phyloP scores from a whole-genome alignment of 2,329 filamentous ascomycete species.

The Madurella fahalii region DNA sequence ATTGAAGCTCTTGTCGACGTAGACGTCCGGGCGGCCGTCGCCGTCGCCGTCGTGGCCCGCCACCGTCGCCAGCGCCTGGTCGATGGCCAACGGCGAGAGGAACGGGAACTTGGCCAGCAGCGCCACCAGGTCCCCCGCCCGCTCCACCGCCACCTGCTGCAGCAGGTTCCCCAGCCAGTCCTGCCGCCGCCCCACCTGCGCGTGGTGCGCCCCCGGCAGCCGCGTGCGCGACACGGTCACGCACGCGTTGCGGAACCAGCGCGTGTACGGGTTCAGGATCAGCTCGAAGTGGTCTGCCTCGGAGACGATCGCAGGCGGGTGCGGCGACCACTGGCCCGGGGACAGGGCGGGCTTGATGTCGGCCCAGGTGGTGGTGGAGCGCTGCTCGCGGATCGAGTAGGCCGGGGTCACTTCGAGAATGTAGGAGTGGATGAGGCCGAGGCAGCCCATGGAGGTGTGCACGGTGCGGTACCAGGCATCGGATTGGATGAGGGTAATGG shows the following conservation, averaged over 20 bases:
- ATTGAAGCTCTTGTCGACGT: constrained; percentile 26
- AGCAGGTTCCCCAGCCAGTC: constrained; percentile 21
- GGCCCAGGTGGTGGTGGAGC: constrained; percentile 23
- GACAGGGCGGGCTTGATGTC: constrained; percentile 21
- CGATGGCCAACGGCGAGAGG: constrained; percentile 13
- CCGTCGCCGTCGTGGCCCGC: constrained; percentile 22
- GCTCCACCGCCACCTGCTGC: constrained; percentile 22
- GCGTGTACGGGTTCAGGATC: constrained; percentile 26
- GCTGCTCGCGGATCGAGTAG: constrained; percentile 22
- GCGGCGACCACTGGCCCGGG: constrained; percentile 18
- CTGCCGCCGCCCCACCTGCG: constrained; percentile 19
- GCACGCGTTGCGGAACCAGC: constrained; percentile 17
- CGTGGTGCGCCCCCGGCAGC: neutral
- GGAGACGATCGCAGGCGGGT: constrained; percentile 18
- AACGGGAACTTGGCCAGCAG: constrained; percentile 21
- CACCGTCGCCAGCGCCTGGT: constrained; percentile 21
- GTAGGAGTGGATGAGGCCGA: constrained; percentile 27
- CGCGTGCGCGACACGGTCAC: constrained; percentile 23
- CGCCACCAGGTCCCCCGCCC: constrained; percentile 14
- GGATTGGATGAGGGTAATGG: constrained; percentile 23
- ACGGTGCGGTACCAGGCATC: constrained; percentile 26
- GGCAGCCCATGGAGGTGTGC: constrained; percentile 27
- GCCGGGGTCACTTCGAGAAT: constrained; percentile 24
- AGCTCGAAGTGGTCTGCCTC: constrained; percentile 27
- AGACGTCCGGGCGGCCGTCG: constrained; percentile 15